These are phyloP conservation scores for Fusarium oligoseptatum DNA, from an alignment of 2,329 filamentous ascomycete genomes.

Conservation along the genomic window DNA sequence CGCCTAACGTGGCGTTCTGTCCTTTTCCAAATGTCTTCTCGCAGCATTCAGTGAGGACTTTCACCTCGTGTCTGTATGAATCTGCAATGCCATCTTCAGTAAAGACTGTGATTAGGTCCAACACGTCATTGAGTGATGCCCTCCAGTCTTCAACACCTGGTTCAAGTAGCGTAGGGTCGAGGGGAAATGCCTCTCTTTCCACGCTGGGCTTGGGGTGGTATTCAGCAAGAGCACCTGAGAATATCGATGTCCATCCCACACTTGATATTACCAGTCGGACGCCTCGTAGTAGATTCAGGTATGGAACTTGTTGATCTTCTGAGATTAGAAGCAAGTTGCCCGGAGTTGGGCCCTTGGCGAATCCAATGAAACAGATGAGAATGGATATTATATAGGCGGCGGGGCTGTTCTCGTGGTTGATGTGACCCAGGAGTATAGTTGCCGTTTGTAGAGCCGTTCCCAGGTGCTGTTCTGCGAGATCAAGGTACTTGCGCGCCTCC, in stretches of 20 bases:
- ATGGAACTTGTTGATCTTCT: background rate
- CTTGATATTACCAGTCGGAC: background rate
- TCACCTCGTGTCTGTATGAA: background rate
- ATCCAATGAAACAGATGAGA: background rate
- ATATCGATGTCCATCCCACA: background rate
- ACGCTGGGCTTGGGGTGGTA: background rate
- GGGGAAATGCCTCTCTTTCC: background rate
- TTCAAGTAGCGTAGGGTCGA: background rate
- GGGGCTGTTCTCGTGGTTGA: background rate
- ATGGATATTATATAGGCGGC: background rate
- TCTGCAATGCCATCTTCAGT: background rate
- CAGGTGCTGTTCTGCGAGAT: background rate
- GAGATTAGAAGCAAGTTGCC: background rate
- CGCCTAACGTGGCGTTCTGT: background rate
- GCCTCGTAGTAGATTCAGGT: background rate
- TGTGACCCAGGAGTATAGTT: background rate
- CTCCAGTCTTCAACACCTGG: background rate
- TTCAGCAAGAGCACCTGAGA: background rate
- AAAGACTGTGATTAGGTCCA: background rate
- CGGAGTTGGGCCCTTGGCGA: background rate
- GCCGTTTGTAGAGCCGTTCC: background rate
- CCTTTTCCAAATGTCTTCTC: background rate
- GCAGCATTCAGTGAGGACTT: background rate
- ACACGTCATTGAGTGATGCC: background rate
- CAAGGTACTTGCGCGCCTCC: background rate